A percentile compares a stretch with the other conserved stretches of the same genome.
These are phyloP conservation scores for Fusarium coffeatum DNA, from an alignment of 2,329 filamentous ascomycete genomes.

Conservation along the genomic window DNA sequence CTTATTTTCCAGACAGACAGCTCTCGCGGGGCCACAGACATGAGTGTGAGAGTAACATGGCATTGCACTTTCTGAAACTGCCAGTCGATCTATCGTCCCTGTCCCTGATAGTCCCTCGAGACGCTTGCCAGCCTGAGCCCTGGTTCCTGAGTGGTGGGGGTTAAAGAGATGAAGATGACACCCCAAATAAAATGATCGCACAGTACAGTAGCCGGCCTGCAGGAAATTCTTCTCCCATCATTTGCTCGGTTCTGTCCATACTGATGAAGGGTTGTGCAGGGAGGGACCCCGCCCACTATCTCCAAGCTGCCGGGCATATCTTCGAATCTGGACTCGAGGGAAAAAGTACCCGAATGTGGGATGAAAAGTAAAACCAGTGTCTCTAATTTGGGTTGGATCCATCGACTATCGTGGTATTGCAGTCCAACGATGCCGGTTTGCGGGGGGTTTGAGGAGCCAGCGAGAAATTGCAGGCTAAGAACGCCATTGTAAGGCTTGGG, in stretches of 20 bases:
- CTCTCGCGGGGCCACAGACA: neutral
- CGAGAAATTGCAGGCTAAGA: slow-evolving; percentile 6
- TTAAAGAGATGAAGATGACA: slow-evolving; percentile 43
- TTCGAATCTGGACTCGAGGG: slow-evolving; percentile 37
- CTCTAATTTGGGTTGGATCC: slow-evolving; percentile 10
- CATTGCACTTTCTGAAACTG: neutral
- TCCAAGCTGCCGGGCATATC: slow-evolving; percentile 35
- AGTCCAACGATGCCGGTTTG: slow-evolving; percentile 19
- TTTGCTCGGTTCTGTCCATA: slow-evolving; percentile 35
- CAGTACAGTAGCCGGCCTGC: slow-evolving; percentile 32
- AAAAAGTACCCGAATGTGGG: slow-evolving; percentile 1
- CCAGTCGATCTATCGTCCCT: neutral
- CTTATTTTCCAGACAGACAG: neutral
- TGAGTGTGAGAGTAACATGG: neutral
- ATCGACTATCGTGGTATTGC: slow-evolving; percentile 23
- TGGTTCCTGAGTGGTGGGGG: slow-evolving; percentile 26
- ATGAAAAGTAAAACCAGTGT: slow-evolving; percentile 6
- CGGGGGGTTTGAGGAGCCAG: slow-evolving; percentile 13
- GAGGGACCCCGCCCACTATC: slow-evolving; percentile 19
- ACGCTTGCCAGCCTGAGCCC: slow-evolving; percentile 1
- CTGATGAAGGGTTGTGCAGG: slow-evolving; percentile 29
- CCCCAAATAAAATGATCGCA: slow-evolving; percentile 34
- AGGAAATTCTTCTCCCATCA: slow-evolving; percentile 30
- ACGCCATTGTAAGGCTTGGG: slow-evolving; percentile 7
- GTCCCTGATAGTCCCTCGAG: slow-evolving; percentile 4